Evolutionary conservation across 2,329 filamentous ascomycete genomes (phyloP).

Genomic region (Ophiocordyceps camponoti-leonardi): DNA sequence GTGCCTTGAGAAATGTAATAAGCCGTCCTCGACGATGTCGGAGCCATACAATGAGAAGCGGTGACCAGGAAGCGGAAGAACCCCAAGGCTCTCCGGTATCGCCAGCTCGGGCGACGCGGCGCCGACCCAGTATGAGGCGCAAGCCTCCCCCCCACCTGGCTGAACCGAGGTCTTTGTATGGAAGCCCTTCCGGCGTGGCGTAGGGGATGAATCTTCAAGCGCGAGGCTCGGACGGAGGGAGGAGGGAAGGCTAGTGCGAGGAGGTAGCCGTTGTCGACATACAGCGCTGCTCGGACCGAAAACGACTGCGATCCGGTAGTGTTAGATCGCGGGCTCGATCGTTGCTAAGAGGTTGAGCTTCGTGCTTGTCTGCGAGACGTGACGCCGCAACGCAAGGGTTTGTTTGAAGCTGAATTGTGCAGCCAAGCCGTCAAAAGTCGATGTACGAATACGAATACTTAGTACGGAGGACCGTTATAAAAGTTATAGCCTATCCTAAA

Average conservation of each 20-base stretch:
- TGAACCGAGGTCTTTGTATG: background rate
- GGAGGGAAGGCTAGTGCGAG: background rate
- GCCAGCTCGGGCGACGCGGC: background rate
- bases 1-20: background rate
- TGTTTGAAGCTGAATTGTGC: background rate
- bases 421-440: background rate
- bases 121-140: background rate
- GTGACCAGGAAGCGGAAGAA: background rate
- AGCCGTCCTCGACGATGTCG: background rate
- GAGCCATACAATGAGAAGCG: background rate
- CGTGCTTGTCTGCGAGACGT: background rate
- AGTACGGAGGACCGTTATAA: too few species aligned
- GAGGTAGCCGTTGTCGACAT: background rate
- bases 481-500: too few species aligned
- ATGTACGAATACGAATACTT: background rate
- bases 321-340: background rate
- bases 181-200: background rate
- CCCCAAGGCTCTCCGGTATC: background rate
- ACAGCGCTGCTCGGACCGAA: background rate
- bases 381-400: background rate
- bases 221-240: background rate
- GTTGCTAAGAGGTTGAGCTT: background rate
- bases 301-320: background rate
- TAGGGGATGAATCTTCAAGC: background rate
- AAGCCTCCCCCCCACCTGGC: background rate